Evolutionary conservation across 208 protist genomes (phyloP).

Genomic region (Phytomonas sp.): DNA sequence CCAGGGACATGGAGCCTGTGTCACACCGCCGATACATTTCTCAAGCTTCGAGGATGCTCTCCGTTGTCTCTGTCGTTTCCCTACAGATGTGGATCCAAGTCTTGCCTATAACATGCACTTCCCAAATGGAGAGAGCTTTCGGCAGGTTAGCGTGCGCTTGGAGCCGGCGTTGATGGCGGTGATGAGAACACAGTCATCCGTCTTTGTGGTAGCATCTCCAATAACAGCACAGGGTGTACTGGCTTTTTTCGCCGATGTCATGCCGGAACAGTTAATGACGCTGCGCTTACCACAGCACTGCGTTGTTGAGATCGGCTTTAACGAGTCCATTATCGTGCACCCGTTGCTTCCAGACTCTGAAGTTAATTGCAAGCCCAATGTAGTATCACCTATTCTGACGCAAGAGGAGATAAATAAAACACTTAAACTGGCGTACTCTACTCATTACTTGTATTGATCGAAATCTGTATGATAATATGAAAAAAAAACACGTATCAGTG

Average conservation of each 20-base stretch:
- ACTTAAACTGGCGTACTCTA: slow-evolving; percentile 9
- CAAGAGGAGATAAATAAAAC: slow-evolving; percentile 17
- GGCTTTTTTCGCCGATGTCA: slow-evolving; percentile 68
- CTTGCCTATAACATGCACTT: slow-evolving; percentile 75
- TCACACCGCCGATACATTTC: slow-evolving; percentile 22
- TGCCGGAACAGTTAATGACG: slow-evolving; percentile 66
- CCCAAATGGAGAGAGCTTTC: slow-evolving; percentile 77
- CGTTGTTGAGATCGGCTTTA: slow-evolving; percentile 75
- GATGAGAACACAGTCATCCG: slow-evolving; percentile 68
- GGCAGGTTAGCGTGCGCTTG: slow-evolving; percentile 80
- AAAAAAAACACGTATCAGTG: neutral
- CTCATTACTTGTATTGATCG: neutral
- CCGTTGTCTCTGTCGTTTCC: slow-evolving; percentile 32
- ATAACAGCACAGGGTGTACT: slow-evolving; percentile 65
- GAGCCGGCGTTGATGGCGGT: slow-evolving; percentile 81
- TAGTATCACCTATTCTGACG: slow-evolving; percentile 14
- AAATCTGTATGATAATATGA: neutral
- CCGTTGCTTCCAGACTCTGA: slow-evolving; percentile 32
- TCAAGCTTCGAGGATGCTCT: slow-evolving; percentile 20
- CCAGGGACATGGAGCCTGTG: neutral
- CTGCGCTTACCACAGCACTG: slow-evolving; percentile 52
- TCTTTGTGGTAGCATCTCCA: slow-evolving; percentile 63
- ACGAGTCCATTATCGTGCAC: slow-evolving; percentile 66
- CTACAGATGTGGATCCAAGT: slow-evolving; percentile 34
- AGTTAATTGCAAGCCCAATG: neutral